phyloP scores from a whole-genome alignment of 208 protist genomes.

The Leishmania gerbilli region DNA sequence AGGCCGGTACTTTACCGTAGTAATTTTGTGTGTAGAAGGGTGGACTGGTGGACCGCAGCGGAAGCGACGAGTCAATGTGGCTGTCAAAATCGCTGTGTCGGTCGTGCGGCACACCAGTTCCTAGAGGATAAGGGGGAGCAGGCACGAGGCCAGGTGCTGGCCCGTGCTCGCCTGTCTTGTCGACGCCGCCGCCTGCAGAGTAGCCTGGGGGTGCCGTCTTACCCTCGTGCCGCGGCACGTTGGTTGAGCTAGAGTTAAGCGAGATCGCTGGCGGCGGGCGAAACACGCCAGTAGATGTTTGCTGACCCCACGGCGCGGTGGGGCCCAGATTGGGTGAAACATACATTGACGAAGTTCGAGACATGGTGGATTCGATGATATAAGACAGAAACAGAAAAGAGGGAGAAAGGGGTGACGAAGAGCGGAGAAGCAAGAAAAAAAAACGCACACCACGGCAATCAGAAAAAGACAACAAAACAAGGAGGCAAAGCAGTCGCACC shows the following conservation, averaged over 20 bases:
- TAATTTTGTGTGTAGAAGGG: constrained; percentile 26
- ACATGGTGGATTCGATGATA: constrained; percentile 13
- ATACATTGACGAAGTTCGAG: constrained; percentile 43
- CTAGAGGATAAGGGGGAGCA: not conserved
- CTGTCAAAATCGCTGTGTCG: constrained; percentile 3
- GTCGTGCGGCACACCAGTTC: constrained; percentile 2
- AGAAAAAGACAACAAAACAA: constrained; percentile 3
- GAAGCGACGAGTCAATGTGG: constrained; percentile 11
- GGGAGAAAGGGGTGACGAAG: not conserved
- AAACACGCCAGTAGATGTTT: constrained; percentile 71
- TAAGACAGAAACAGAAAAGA: not conserved
- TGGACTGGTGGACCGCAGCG: constrained; percentile 21
- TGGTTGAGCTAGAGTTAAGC: constrained; percentile 18
- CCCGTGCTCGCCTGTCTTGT: constrained; percentile 14
- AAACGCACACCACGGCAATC: not conserved
- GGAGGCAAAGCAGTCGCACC: not conserved
- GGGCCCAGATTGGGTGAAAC: constrained; percentile 67
- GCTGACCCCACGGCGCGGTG: constrained; percentile 60
- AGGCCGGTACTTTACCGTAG: constrained; percentile 18
- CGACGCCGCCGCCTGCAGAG: constrained; percentile 1
- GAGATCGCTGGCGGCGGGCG: constrained; percentile 49
- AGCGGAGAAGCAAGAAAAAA: not conserved
- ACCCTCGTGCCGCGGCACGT: constrained; percentile 18
- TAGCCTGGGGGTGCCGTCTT: constrained; percentile 14
- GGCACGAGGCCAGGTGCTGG: not conserved